Conservation (phyloP, 441 rosid genomes). For the Pelargonium cotyledonis region DNA sequence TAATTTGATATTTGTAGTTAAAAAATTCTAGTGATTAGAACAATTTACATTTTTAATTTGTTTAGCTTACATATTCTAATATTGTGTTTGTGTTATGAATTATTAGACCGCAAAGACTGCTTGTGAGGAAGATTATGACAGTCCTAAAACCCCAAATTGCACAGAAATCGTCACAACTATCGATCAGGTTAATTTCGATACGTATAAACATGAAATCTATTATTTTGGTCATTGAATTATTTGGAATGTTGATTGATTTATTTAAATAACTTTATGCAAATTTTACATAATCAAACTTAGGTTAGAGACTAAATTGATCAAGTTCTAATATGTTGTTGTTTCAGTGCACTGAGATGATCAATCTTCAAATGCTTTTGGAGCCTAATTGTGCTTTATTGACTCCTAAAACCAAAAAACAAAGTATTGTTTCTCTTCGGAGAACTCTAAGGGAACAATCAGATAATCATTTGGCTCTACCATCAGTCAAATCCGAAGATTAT, state of each 20-base stretch:
- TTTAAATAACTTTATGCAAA: too few relatives aligned
- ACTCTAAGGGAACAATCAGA: background rate
- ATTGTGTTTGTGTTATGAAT: background rate
- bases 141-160: background rate
- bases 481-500: background rate
- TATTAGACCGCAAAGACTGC: background rate
- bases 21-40: background rate
- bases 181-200: background rate
- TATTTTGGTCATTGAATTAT: too few relatives aligned
- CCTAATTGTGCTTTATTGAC: background rate
- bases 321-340: background rate
- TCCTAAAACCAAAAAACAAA: background rate
- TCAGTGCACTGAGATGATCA: background rate
- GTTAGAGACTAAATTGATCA: too few relatives aligned
- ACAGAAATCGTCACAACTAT: background rate
- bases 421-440: background rate
- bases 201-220: too few relatives aligned
- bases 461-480: background rate
- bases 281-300: too few relatives aligned
- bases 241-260: too few relatives aligned
- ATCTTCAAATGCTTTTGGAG: conserved; percentile 1
- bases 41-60: too few relatives aligned
- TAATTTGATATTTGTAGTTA: background rate
- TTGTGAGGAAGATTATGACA: background rate
- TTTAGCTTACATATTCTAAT: background rate